Evolutionary conservation across 331 rosid species (phyloP).

Genomic region (Quercus phellos): DNA sequence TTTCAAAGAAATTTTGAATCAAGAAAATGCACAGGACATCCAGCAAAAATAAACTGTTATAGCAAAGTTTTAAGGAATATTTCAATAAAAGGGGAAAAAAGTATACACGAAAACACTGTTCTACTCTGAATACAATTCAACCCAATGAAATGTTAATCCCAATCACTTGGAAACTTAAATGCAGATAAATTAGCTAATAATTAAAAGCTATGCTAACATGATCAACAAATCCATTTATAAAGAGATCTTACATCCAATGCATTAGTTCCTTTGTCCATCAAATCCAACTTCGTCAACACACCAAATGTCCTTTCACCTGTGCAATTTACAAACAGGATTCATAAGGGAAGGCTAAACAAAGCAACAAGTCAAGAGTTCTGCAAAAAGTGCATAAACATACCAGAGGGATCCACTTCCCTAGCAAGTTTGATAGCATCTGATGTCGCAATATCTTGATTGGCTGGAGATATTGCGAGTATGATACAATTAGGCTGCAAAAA

Average conservation of each 20-base stretch:
- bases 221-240: not conserved
- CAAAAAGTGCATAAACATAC: slow-evolving; percentile 23
- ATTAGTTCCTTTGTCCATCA: slow-evolving; percentile 99
- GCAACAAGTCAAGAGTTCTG: slow-evolving; percentile 1
- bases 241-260: slow-evolving; percentile 67
- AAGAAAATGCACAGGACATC: not conserved
- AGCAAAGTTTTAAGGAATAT: not conserved
- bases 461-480: slow-evolving; percentile 92
- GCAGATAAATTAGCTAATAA: not conserved
- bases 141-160: not conserved
- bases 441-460: slow-evolving; percentile 96
- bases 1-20: not conserved
- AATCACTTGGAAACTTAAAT: not conserved
- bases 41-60: not conserved
- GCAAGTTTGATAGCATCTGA: slow-evolving; percentile 96
- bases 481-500: slow-evolving; percentile 78
- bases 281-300: slow-evolving; percentile 89
- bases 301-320: slow-evolving; percentile 94
- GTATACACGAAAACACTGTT: not conserved
- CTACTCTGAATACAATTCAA: not conserved
- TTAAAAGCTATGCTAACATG: not conserved
- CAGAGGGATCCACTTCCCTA: slow-evolving; percentile 88
- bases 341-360: slow-evolving; percentile 9
- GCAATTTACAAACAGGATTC: slow-evolving; percentile 17
- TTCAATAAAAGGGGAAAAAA: slow-evolving; percentile 3